Conservation (phyloP, 2,329 filamentous ascomycete genomes). For the Aspergillus japonicus region DNA sequence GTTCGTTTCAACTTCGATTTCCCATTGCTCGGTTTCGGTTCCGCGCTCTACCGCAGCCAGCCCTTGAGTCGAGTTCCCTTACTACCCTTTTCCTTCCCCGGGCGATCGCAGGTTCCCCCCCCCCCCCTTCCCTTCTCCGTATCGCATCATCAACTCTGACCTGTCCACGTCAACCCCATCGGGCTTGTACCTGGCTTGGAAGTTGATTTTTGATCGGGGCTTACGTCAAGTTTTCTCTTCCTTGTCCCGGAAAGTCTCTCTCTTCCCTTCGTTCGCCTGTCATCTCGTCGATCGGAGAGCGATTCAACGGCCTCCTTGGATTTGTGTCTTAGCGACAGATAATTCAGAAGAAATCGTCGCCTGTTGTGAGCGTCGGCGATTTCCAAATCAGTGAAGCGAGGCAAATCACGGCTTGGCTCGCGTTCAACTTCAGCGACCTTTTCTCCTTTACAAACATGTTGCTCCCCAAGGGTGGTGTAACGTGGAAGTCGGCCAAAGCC, state of each 20-base stretch:
- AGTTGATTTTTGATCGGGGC: background rate
- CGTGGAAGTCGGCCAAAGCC: constrained; percentile 86
- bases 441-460: constrained; percentile 62
- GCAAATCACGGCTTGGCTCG: background rate
- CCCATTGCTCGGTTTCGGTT: background rate
- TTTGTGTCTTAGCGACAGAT: constrained; percentile 5
- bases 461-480: constrained; percentile 83
- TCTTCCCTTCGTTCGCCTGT: background rate
- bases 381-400: background rate
- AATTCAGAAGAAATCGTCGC: constrained; percentile 14
- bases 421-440: background rate
- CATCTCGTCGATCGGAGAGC: constrained; percentile 3
- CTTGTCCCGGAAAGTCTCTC: background rate
- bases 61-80: background rate
- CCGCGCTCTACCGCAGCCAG: constrained; percentile 12
- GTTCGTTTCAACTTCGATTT: constrained; percentile 1
- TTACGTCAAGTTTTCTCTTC: background rate
- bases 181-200: background rate
- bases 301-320: constrained; percentile 8
- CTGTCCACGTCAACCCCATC: constrained; percentile 4
- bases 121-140: constrained; percentile 15
- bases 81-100: constrained; percentile 12
- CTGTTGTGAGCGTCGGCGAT: constrained; percentile 11
- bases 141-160: constrained; percentile 6
- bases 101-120: constrained; percentile 12